Conservation (phyloP, 2,329 filamentous ascomycete genomes). For the Fusarium hostae region DNA sequence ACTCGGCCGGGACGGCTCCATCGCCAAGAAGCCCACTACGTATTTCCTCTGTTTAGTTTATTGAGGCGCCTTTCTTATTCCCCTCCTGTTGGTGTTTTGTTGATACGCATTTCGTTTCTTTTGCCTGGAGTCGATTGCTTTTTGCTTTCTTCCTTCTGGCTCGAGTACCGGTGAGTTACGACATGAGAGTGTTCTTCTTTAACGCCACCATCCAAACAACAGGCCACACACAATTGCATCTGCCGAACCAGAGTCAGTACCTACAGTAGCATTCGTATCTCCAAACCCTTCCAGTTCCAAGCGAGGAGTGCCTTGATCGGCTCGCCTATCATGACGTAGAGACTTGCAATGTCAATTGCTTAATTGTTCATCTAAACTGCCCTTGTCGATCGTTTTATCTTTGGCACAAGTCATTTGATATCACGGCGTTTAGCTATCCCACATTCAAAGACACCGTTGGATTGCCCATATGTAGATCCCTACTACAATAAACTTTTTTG, state of each 20-base stretch:
- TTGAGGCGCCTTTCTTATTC: constrained; percentile 5
- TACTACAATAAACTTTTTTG: neutral
- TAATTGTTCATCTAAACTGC: neutral
- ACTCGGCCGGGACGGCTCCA: constrained; percentile 21
- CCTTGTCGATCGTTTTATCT: constrained; percentile 19
- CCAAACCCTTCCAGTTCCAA: neutral
- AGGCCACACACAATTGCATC: constrained; percentile 10
- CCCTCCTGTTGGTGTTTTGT: neutral
- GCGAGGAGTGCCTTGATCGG: constrained; percentile 8
- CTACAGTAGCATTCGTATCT: neutral
- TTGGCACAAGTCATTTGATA: constrained; percentile 9
- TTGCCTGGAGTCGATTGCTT: neutral
- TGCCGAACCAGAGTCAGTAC: neutral
- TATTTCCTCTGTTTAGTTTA: constrained; percentile 8
- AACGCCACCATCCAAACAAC: neutral
- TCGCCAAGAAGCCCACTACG: constrained; percentile 28
- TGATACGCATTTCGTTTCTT: neutral
- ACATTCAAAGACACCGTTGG: constrained; percentile 3
- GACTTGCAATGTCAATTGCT: neutral
- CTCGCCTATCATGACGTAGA: constrained; percentile 22
- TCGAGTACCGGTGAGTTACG: neutral
- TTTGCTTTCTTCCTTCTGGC: neutral
- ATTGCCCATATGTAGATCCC: constrained; percentile 1
- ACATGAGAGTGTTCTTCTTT: neutral
- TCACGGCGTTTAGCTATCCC: neutral